Conservation (phyloP, 2,329 filamentous ascomycete genomes). For the Xylaria sp. region DNA sequence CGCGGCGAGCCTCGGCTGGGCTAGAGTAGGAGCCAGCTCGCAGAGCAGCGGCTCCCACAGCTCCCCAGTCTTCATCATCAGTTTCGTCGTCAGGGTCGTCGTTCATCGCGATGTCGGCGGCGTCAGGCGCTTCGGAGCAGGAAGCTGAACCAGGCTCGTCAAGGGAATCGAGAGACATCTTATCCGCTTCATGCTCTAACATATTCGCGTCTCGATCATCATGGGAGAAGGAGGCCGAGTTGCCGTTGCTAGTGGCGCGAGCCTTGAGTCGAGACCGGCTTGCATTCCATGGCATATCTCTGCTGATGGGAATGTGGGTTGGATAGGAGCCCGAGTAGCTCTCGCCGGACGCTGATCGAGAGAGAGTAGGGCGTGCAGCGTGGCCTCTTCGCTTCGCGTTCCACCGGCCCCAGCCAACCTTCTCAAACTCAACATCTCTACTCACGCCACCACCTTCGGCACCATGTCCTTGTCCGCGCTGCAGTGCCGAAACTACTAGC, state of each 20-base stretch:
- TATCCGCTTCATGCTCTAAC: constrained; percentile 88
- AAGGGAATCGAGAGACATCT: constrained; percentile 85
- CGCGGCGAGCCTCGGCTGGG: constrained; percentile 65
- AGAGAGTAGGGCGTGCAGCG: constrained; percentile 56
- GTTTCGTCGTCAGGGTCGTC: constrained; percentile 87
- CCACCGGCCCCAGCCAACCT: constrained; percentile 98
- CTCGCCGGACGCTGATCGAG: constrained; percentile 55
- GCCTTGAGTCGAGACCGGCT: constrained; percentile 62
- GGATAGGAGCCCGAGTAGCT: constrained; percentile 56
- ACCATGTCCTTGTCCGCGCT: constrained; percentile 69
- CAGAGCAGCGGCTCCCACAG: constrained; percentile 85
- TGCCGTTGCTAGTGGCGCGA: constrained; percentile 70
- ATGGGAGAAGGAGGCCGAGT: constrained; percentile 80
- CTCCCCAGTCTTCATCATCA: constrained; percentile 96
- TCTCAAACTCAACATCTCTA: constrained; percentile 86
- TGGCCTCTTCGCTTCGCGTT: constrained; percentile 81
- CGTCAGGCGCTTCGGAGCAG: constrained; percentile 76
- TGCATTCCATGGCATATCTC: constrained; percentile 54
- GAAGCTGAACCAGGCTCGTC: constrained; percentile 76
- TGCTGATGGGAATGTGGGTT: constrained; percentile 67
- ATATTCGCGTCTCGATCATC: constrained; percentile 74
- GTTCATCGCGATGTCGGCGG: constrained; percentile 70
- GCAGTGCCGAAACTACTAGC: constrained; percentile 90
- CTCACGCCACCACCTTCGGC: constrained; percentile 68
- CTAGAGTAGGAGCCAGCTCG: constrained; percentile 72